phyloP scores from a whole-genome alignment of 441 rosid genomes.

The Adansonia grandidieri region DNA sequence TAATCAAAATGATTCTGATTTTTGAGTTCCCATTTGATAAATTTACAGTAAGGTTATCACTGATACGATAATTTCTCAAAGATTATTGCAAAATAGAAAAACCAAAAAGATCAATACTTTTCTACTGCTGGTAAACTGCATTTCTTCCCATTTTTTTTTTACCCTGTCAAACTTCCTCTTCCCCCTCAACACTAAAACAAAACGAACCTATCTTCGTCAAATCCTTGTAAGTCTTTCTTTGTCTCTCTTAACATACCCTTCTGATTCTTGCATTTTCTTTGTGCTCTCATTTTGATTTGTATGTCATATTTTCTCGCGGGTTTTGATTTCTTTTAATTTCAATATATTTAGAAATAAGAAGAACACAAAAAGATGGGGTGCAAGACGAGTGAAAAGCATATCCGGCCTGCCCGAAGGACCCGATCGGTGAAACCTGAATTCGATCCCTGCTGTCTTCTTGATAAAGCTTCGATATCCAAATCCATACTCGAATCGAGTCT shows the following conservation, averaged over 20 bases:
- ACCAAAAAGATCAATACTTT: no score
- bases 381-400: conserved; percentile 68
- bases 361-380: conserved; percentile 51
- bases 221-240: conserved; percentile 9
- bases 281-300: background rate
- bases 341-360: background rate
- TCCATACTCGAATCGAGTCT: conserved; percentile 59
- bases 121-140: no score
- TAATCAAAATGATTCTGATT: no score
- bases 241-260: background rate
- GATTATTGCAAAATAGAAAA: no score
- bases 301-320: conserved; percentile 3
- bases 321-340: background rate
- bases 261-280: conserved; percentile 23
- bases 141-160: background rate
- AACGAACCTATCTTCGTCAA: background rate
- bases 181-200: background rate
- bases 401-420: conserved; percentile 57
- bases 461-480: conserved; percentile 46
- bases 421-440: conserved; percentile 64
- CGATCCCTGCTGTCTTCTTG: conserved; percentile 55
- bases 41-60: no score
- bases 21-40: no score
- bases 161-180: background rate
- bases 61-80: no score